These are phyloP conservation scores for Globisporangium orthogonon DNA, from an alignment of 352 stramenopile genomes.

Conservation along the genomic window DNA sequence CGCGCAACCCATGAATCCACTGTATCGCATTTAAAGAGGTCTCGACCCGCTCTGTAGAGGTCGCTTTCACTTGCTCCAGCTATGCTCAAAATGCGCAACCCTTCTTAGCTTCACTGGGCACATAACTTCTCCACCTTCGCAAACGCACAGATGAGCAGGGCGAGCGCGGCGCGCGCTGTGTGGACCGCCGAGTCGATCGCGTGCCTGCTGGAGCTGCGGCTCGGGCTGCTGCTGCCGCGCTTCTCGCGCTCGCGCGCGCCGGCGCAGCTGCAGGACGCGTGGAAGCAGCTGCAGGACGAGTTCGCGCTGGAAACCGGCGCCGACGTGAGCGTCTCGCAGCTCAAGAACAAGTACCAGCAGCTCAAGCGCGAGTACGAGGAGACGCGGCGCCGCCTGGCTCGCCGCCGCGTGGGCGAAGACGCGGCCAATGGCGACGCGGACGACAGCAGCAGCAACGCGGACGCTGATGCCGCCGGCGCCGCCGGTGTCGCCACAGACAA, in stretches of 20 bases:
- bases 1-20: not conserved
- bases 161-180: not conserved
- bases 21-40: not conserved
- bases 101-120: too few relatives aligned
- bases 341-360: slow-evolving; percentile 16
- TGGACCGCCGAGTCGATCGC: slow-evolving; percentile 7
- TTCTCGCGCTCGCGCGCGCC: slow-evolving; percentile 7
- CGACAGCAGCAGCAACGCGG: not conserved
- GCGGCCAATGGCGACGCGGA: not conserved
- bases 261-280: slow-evolving; percentile 9
- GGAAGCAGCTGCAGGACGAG: slow-evolving; percentile 9
- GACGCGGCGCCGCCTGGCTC: not conserved
- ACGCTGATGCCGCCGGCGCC: too few relatives aligned
- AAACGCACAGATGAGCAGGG: not conserved
- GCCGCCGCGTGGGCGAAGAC: not conserved
- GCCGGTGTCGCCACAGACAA: too few relatives aligned
- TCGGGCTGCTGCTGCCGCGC: slow-evolving; percentile 3
- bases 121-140: too few relatives aligned
- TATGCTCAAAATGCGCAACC: too few relatives aligned
- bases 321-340: slow-evolving; percentile 5
- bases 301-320: slow-evolving; percentile 7
- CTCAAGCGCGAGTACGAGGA: slow-evolving; percentile 14
- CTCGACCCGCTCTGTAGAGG: too few relatives aligned
- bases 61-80: too few relatives aligned
- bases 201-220: slow-evolving; percentile 9